Percentiles rank a stretch among this genome's conserved stretches.
Conservation (phyloP, 176 grass and related monocot genomes). For the Phoenix roebelenii region DNA sequence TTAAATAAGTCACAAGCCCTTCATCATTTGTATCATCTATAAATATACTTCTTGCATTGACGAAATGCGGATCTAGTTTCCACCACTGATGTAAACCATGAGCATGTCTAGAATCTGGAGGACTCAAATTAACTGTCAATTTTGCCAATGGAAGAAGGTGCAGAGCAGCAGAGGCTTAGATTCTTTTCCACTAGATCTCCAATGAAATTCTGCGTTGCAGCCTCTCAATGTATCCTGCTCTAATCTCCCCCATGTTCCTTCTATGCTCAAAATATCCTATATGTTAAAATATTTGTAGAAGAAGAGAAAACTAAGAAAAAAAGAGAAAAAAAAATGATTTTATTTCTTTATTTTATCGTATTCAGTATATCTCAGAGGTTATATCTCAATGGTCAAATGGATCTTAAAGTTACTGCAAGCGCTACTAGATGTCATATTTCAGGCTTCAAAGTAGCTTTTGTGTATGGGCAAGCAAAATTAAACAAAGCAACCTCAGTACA, state of each 20-base stretch:
- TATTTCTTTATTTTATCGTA: no score
- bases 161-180: constrained; percentile 79
- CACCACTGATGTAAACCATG: constrained; percentile 96
- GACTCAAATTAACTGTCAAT: constrained; percentile 54
- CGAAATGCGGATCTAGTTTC: constrained; percentile 49
- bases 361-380: no score
- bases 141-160: constrained; percentile 92
- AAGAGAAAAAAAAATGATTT: no score
- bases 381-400: no score
- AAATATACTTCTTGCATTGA: constrained; percentile 48
- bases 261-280: constrained; percentile 88
- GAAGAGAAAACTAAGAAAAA: no score
- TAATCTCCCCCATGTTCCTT: constrained; percentile 79
- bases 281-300: no score
- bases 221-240: constrained; percentile 74
- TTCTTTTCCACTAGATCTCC: constrained; percentile 64
- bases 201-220: constrained; percentile 82
- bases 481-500: no score
- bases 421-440: no score
- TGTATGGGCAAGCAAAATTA: no score
- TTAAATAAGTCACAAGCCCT: no score
- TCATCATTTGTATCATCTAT: constrained; percentile 20
- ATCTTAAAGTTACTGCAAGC: no score
- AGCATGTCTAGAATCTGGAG: constrained; percentile 59
- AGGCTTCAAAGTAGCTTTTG: no score